Conservation (phyloP, 768 basidiomycete species). For the Hericium erinaceus region DNA sequence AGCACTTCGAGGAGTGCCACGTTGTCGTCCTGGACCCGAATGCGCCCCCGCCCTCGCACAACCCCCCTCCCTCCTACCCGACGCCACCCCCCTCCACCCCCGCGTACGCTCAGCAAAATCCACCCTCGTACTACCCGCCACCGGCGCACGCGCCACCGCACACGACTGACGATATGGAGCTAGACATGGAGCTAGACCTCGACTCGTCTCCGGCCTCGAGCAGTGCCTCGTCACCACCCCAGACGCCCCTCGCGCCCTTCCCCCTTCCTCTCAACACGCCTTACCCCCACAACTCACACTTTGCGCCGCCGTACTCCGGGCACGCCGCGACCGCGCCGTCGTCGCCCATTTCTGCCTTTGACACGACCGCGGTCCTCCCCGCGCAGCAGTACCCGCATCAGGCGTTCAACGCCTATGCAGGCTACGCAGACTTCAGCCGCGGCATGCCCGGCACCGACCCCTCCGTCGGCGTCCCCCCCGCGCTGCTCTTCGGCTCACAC, state of each 20-base stretch:
- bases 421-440: conserved; percentile 56
- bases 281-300: neutral
- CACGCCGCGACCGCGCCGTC: conserved; percentile 18
- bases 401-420: conserved; percentile 61
- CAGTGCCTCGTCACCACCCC: conserved; percentile 31
- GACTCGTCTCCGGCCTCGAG: conserved; percentile 33
- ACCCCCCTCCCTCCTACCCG: conserved; percentile 6
- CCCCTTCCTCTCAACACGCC: neutral
- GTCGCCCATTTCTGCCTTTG: conserved; percentile 39
- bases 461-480: conserved; percentile 46
- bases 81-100: conserved; percentile 8
- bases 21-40: conserved; percentile 60
- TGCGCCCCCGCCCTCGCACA: conserved; percentile 15
- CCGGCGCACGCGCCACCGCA: conserved; percentile 22
- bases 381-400: conserved; percentile 33
- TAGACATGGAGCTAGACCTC: conserved; percentile 74
- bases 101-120: conserved; percentile 16
- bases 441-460: conserved; percentile 48
- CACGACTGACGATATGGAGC: conserved; percentile 68
- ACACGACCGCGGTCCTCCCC: conserved; percentile 46
- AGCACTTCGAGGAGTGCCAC: conserved; percentile 89
- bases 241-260: conserved; percentile 33
- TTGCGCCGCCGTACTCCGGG: neutral
- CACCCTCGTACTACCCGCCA: conserved; percentile 14
- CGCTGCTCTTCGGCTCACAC: conserved; percentile 38